A percentile compares a stretch with the other conserved stretches of the same genome.
Conservation (phyloP, 139 green algal genomes). For the Coccomyxa sp. region DNA sequence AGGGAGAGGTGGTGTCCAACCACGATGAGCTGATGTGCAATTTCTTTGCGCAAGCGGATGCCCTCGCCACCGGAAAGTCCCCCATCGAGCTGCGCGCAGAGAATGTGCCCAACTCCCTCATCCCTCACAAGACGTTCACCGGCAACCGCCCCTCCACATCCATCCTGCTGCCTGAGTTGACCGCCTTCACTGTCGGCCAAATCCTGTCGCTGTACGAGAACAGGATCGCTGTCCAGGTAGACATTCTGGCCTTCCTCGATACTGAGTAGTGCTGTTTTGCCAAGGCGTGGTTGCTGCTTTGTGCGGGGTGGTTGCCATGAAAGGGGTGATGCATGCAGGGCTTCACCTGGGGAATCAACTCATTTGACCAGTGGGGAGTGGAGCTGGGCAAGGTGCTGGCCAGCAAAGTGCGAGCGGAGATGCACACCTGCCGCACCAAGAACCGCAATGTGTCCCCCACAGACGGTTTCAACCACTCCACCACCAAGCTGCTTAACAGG, state of each 20-base stretch:
- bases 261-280: not conserved
- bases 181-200: conserved; percentile 91
- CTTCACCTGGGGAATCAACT: conserved; percentile 99
- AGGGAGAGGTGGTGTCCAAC: conserved; percentile 95
- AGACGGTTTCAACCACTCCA: conserved; percentile 93
- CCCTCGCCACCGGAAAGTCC: conserved; percentile 92
- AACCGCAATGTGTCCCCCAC: conserved; percentile 55
- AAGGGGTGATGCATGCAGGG: conserved; percentile 49
- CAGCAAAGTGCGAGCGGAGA: conserved; percentile 31
- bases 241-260: not conserved
- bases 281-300: not conserved
- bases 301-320: not conserved
- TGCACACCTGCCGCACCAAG: conserved; percentile 74
- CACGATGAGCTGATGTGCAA: conserved; percentile 99
- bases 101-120: conserved; percentile 84
- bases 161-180: conserved; percentile 90
- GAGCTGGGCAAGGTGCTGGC: conserved; percentile 98
- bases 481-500: conserved; percentile 85
- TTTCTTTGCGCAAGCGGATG: conserved; percentile 97
- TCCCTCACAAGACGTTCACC: conserved; percentile 86
- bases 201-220: conserved; percentile 97
- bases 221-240: conserved; percentile 80
- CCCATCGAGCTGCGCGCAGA: conserved; percentile 77
- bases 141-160: conserved; percentile 91
- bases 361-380: conserved; percentile 99